These are phyloP conservation scores for Bothriochloa decipiens DNA, from an alignment of 176 grass and related monocot genomes.

Conservation along the genomic window DNA sequence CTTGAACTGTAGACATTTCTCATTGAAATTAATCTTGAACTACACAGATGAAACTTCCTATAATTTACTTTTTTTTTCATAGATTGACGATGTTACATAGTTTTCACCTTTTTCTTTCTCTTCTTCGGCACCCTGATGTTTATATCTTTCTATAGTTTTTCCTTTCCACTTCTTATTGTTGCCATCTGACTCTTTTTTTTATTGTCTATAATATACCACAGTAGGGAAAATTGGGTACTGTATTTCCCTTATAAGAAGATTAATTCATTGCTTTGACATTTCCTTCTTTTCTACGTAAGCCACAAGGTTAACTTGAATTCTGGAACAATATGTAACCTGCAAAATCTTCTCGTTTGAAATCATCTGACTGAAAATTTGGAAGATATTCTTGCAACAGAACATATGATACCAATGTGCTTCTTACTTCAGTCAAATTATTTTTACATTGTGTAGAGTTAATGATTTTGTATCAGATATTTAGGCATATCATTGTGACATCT, in stretches of 20 bases:
- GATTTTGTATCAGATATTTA: slow-evolving; percentile 5
- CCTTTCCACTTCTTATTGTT: neutral
- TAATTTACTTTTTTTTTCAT: neutral
- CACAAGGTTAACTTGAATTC: slow-evolving; percentile 13
- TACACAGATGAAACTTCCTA: neutral
- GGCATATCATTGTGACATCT: slow-evolving; percentile 19
- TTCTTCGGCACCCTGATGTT: neutral
- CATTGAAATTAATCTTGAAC: neutral
- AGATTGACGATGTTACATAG: neutral
- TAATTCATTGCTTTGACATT: neutral
- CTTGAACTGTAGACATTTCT: too few relatives aligned
- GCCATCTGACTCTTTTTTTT: neutral
- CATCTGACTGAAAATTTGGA: neutral
- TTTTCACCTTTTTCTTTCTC: slow-evolving; percentile 11
- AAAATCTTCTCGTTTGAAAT: slow-evolving; percentile 1
- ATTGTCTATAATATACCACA: neutral
- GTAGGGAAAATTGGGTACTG: neutral
- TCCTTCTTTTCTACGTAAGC: neutral
- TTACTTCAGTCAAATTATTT: slow-evolving; percentile 19
- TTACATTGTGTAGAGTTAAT: slow-evolving; percentile 1
- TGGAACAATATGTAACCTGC: neutral
- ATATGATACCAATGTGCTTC: neutral
- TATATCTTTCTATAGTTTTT: neutral
- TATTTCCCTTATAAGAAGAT: neutral
- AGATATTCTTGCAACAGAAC: neutral